phyloP scores from a whole-genome alignment of 2,329 filamentous ascomycete species.

The Penicillium sp. region DNA sequence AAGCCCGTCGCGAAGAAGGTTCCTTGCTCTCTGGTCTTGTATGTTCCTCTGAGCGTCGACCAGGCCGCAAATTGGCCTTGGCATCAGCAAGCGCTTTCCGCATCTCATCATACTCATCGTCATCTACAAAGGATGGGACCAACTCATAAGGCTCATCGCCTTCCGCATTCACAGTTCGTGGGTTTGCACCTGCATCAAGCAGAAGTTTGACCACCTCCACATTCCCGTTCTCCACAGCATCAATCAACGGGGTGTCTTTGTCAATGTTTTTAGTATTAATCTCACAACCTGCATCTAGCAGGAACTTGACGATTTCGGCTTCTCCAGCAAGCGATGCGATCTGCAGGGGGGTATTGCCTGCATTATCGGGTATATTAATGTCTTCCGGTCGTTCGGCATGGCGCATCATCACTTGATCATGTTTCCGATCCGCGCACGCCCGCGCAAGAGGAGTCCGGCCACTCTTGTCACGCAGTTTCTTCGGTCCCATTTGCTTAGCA shows the following conservation, averaged over 20 bases:
- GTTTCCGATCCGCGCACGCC: slow-evolving; percentile 80
- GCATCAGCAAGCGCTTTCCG: slow-evolving; percentile 65
- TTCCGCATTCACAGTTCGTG: slow-evolving; percentile 83
- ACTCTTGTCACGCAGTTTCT: slow-evolving; percentile 87
- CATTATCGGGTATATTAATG: slow-evolving; percentile 85
- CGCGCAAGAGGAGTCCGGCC: slow-evolving; percentile 88
- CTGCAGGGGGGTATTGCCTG: slow-evolving; percentile 93
- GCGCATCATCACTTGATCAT: slow-evolving; percentile 72
- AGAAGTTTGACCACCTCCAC: slow-evolving; percentile 81
- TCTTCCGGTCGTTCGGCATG: slow-evolving; percentile 79
- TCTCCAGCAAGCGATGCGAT: slow-evolving; percentile 86
- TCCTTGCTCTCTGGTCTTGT: slow-evolving; percentile 35
- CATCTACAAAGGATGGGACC: slow-evolving; percentile 69
- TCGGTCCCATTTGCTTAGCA: slow-evolving; percentile 64
- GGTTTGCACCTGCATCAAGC: slow-evolving; percentile 83
- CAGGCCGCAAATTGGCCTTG: slow-evolving; percentile 54
- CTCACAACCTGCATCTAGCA: slow-evolving; percentile 80
- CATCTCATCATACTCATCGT: slow-evolving; percentile 67
- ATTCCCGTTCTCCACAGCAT: slow-evolving; percentile 95
- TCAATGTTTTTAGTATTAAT: slow-evolving; percentile 75
- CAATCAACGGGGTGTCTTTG: slow-evolving; percentile 89
- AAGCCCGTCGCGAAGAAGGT: slow-evolving; percentile 42
- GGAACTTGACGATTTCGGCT: slow-evolving; percentile 78
- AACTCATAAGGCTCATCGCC: slow-evolving; percentile 89
- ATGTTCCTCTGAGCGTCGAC: slow-evolving; percentile 45